Evolutionary conservation across 345 rosid species (phyloP).

Genomic region (Atalantia buxifolia): DNA sequence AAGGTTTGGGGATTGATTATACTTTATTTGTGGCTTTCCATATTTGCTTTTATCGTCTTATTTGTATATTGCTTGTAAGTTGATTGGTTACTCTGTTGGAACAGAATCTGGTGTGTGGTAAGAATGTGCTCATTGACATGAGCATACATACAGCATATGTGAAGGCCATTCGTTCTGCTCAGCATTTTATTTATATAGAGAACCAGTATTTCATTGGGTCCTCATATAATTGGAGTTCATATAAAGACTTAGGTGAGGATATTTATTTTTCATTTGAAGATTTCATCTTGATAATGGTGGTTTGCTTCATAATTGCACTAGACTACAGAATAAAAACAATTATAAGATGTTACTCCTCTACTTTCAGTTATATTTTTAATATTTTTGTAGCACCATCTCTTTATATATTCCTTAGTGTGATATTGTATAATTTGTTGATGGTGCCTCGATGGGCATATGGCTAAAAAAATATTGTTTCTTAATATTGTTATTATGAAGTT

Average conservation of each 20-base stretch:
- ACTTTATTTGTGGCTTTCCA: not conserved
- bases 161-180: slow-evolving; percentile 95
- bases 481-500: not conserved
- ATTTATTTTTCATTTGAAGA: slow-evolving; percentile 2
- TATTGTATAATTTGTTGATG: not conserved
- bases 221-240: slow-evolving; percentile 77
- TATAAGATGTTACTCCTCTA: not conserved
- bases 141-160: slow-evolving; percentile 98
- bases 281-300: not conserved
- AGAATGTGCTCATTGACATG: slow-evolving; percentile 95
- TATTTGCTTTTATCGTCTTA: not conserved
- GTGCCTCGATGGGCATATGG: not conserved
- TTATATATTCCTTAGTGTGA: not conserved
- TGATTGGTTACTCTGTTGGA: slow-evolving; percentile 27
- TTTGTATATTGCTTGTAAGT: slow-evolving; percentile 6
- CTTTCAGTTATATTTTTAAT: not conserved
- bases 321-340: not conserved
- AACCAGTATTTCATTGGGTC: slow-evolving; percentile 97
- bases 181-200: slow-evolving; percentile 92
- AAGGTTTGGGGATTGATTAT: not conserved
- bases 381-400: not conserved
- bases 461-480: not conserved
- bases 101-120: slow-evolving; percentile 88
- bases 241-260: slow-evolving; percentile 66
- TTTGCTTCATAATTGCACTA: not conserved